Evolutionary conservation across 2,329 filamentous ascomycete species (phyloP).

Genomic region (Ophiognomonia clavigignenti-juglandacearum): DNA sequence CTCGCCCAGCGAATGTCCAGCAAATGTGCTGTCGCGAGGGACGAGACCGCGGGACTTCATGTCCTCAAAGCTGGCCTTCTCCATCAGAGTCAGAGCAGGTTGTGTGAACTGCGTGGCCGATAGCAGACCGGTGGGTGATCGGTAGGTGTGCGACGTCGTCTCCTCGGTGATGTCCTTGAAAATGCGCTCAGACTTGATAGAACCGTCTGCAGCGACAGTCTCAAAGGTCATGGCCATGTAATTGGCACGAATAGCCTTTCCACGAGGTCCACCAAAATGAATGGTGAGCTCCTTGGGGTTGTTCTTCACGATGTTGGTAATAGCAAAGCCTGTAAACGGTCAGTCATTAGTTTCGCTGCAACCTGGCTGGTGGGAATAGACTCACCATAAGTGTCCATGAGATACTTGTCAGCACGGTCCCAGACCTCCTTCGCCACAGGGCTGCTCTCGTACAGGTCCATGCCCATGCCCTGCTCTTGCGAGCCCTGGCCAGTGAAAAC

Average conservation of each 20-base stretch:
- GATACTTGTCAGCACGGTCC: constrained; percentile 96
- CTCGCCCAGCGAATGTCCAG: constrained; percentile 95
- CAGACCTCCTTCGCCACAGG: constrained; percentile 94
- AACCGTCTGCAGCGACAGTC: constrained; percentile 87
- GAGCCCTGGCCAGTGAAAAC: constrained; percentile 98
- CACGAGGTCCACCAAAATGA: constrained; percentile 93
- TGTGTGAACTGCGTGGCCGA: constrained; percentile 99
- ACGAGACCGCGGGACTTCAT: constrained; percentile 97
- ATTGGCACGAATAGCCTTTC: constrained; percentile 96
- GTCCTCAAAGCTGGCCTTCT: constrained; percentile 99
- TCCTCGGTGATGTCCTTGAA: constrained; percentile 96
- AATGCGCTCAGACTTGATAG: constrained; percentile 97
- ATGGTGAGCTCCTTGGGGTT: constrained; percentile 99
- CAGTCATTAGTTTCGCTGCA: neutral
- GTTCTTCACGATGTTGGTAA: constrained; percentile 98
- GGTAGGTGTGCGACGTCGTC: constrained; percentile 94
- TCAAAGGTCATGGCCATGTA: constrained; percentile 99
- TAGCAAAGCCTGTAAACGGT: constrained; percentile 69
- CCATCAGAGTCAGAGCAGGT: constrained; percentile 95
- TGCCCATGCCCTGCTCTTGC: constrained; percentile 99
- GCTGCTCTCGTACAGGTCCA: constrained; percentile 95
- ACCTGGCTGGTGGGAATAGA: constrained; percentile 1
- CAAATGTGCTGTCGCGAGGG: constrained; percentile 93
- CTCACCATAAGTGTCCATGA: constrained; percentile 96
- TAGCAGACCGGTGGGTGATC: constrained; percentile 86